These are phyloP conservation scores for Talaromyces sp. DNA, from an alignment of 2,329 filamentous ascomycete species.

Conservation along the genomic window DNA sequence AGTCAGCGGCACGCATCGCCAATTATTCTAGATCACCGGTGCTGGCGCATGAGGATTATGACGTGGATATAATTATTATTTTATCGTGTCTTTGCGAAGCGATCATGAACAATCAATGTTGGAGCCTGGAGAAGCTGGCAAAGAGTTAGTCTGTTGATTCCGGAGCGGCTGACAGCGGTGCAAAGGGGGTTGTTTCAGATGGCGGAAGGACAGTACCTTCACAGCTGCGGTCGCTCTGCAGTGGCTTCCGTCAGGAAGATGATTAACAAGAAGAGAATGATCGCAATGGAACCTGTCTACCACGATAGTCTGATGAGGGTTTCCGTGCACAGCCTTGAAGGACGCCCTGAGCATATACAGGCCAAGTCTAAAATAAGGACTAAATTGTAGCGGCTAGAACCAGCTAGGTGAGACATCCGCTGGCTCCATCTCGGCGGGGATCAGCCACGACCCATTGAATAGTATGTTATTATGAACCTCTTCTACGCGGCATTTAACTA, in stretches of 20 bases:
- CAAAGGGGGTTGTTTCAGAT: background rate
- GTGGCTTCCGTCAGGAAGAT: background rate
- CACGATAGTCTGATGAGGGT: background rate
- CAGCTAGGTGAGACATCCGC: constrained; percentile 2
- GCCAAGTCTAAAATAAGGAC: background rate
- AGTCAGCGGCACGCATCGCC: constrained; percentile 41
- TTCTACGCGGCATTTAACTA: background rate
- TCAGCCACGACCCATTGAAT: background rate
- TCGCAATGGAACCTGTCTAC: background rate
- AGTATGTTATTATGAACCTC: background rate
- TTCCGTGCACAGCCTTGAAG: background rate
- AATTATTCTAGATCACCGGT: constrained; percentile 20
- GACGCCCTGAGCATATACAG: background rate
- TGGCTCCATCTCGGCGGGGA: background rate
- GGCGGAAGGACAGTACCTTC: background rate
- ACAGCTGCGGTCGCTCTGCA: background rate
- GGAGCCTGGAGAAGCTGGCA: background rate
- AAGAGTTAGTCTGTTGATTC: background rate
- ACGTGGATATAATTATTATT: background rate
- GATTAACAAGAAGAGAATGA: background rate
- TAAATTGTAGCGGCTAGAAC: background rate
- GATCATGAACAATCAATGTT: background rate
- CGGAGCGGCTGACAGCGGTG: background rate
- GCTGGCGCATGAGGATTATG: constrained; percentile 1
- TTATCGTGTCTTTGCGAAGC: background rate